Base-by-base conservation (phyloP, 305 asterid genomes). In the Fraxinus albicans region DNA sequence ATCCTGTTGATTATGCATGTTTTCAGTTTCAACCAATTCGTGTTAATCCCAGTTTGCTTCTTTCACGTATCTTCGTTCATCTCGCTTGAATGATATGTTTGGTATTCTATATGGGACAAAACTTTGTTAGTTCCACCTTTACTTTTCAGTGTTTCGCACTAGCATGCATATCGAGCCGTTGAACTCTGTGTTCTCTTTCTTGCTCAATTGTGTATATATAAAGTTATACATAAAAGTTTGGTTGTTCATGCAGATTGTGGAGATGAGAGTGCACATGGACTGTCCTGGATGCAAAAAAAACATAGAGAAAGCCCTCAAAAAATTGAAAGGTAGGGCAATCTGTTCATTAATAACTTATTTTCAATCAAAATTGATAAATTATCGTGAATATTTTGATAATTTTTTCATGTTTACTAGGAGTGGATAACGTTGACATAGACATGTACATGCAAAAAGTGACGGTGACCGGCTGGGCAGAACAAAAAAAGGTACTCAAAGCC, bases 201-300 rank as follows among this genome's bases (percentile, higher is more conserved):
- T 53, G 21, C 63, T 4, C 63, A 53, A 17, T 53, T 53, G 63
- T 17, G 8, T 53, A 4, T 50, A 53, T n/a, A 55, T 29, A 69
- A 12, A 12, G 19, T 12, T 29, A 29, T 67, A 27, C 29, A 27
- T 29, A 33, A 9, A 44, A 7, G 21, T 78, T 21, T 47, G 60
- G 27, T 82, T 60, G 76, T 21, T 80, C 44, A 15, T 36, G 82
- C 88, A 94, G 97, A 93, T 93, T 83, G 94, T 91, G 86, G 94
- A 90, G 92, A 85, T 94, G 95, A 91, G 93, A 86, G 95, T 94
- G 86, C 90, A 90, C 92, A 87, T 94, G 94, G 98, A 94, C 82
- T 94, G 98, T 83, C 90, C 84, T 15, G 96, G 98, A 76, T 93
- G 98, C 47, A 90, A 91, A 82, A 86, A 77, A 75, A 94, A 84